phyloP scores from a whole-genome alignment of 2,329 filamentous ascomycete genomes.

The Claviceps paspali region DNA sequence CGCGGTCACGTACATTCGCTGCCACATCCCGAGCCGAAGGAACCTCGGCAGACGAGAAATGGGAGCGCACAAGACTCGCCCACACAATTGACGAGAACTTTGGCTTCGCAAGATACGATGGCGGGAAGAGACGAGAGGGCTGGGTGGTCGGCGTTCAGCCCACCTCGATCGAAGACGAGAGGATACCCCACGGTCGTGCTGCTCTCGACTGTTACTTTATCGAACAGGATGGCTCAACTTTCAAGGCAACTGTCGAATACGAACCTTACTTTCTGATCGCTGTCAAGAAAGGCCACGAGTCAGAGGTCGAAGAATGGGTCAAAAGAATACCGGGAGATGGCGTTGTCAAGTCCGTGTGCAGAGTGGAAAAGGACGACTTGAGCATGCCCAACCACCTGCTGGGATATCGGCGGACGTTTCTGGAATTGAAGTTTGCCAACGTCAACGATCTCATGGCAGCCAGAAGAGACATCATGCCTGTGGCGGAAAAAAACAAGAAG shows the following conservation, averaged over 20 bases:
- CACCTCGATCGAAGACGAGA: slow-evolving; percentile 74
- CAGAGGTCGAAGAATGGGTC: slow-evolving; percentile 93
- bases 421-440: slow-evolving; percentile 78
- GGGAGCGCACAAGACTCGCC: slow-evolving; percentile 69
- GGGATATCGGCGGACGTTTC: slow-evolving; percentile 75
- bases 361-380: slow-evolving; percentile 83
- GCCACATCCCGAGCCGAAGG: slow-evolving; percentile 65
- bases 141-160: slow-evolving; percentile 95
- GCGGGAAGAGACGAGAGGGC: slow-evolving; percentile 64
- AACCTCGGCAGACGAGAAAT: slow-evolving; percentile 84
- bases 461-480: slow-evolving; percentile 67
- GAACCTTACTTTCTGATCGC: slow-evolving; percentile 93
- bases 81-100: slow-evolving; percentile 87
- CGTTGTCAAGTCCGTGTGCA: slow-evolving; percentile 60
- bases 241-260: slow-evolving; percentile 93
- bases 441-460: slow-evolving; percentile 76
- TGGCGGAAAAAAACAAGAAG: slow-evolving; percentile 94
- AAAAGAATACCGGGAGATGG: slow-evolving; percentile 65
- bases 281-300: slow-evolving; percentile 73
- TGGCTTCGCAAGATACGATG: slow-evolving; percentile 86
- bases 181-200: slow-evolving; percentile 67
- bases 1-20: slow-evolving; percentile 60
- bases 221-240: slow-evolving; percentile 71
- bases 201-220: slow-evolving; percentile 97
- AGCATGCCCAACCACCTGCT: slow-evolving; percentile 90